Evolutionary conservation across 805 yeast genomes (phyloP), one percentile per base, ranked within the genome.

Genomic region (Yarrowia sp.): DNA sequence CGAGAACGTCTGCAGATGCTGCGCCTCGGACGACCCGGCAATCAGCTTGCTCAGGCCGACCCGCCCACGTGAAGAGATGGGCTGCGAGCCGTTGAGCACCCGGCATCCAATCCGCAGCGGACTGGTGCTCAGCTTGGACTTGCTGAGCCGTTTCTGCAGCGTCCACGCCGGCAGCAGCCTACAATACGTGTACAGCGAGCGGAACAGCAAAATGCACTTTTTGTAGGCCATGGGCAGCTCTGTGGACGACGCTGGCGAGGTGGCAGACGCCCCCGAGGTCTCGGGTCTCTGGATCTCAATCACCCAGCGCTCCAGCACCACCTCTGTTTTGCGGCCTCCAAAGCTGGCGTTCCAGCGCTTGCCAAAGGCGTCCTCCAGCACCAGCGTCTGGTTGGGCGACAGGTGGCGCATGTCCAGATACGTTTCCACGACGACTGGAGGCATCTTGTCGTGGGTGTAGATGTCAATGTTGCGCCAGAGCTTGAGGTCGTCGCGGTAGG

Each of bases 261-360:
- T 14, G 1, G 26, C 14, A 2, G 14, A n/a, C 5, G 19, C 35
- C 2, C 38, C 41, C 35, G 26, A 32, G 16, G n/a, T 10, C 36
- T 32, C 50, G 14, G 68, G 68, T 11, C 61, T 9, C 50, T 50
- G 49, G 35, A 65, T 53, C 76, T 93, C 97, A 42, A 95, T 79
- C 32, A 92, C 82, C 99, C 99, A 95, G 70, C 99, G 83, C 75
- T 95, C 99, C 69, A 95, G 79, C 1, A 95, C 97, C n/a, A 95
- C 85, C 77, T 94, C 98, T 16, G 86, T 82, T 74, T 89, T 89
- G 74, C 85, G 86, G 2, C 84, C 81, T 14, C 89, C 89, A 70
- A 83, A 85, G 10, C 89, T 81, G 84, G 89, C 87, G 14, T 83
- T 73, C 72, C 73, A 73, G n/a, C 72, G 65, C 71, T 82, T 81